Evolutionary conservation across 139 green algal genomes (phyloP).

Genomic region (Desmodesmus armatus): DNA sequence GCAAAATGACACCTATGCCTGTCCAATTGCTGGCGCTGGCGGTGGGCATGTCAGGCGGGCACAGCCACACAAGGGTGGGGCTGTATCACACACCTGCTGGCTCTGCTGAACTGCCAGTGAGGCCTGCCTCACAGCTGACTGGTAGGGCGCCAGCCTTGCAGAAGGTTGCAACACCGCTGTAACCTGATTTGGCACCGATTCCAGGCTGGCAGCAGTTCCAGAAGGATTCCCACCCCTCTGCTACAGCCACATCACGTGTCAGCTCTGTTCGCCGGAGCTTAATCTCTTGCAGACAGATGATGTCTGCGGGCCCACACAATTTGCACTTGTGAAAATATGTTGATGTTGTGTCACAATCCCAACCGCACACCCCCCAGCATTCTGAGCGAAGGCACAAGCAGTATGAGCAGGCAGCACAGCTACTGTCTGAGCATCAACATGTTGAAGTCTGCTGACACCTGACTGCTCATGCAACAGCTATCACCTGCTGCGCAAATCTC

Average conservation of each 20-base stretch:
- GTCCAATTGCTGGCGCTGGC: neutral
- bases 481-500: slow-evolving; percentile 28
- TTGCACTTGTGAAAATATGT: neutral
- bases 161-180: slow-evolving; percentile 75
- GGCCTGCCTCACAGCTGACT: slow-evolving; percentile 58
- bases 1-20: neutral
- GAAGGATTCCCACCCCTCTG: slow-evolving; percentile 74
- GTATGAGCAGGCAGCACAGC: too few species aligned
- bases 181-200: slow-evolving; percentile 49
- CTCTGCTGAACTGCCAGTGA: slow-evolving; percentile 51
- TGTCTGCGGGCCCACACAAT: slow-evolving; percentile 23
- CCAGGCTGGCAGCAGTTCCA: slow-evolving; percentile 68
- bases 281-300: slow-evolving; percentile 65
- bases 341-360: neutral
- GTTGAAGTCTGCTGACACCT: neutral
- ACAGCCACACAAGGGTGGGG: neutral
- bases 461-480: neutral
- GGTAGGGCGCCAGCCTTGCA: slow-evolving; percentile 51
- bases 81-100: neutral
- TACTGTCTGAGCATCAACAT: neutral
- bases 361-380: neutral
- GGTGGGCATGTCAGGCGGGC: neutral
- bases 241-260: slow-evolving; percentile 56
- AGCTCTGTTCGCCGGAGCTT: slow-evolving; percentile 68
- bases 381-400: neutral